Base-by-base conservation (phyloP, 2,329 filamentous ascomycete genomes). In the Byssochlamys sp. region DNA sequence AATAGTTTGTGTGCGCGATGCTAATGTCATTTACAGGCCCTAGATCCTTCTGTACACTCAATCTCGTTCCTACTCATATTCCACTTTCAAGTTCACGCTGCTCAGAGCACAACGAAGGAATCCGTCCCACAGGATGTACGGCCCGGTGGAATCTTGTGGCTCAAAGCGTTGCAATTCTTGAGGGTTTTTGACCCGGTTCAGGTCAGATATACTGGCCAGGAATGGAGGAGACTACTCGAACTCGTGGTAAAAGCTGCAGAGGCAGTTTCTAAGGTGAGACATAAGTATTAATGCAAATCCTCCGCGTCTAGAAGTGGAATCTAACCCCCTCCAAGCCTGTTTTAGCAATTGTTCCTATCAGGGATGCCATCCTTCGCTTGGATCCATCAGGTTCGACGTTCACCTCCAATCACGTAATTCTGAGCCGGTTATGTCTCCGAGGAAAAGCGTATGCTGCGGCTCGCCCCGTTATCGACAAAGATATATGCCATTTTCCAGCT, bases 41-140 rank as follows among this genome's bases (percentile, higher is more conserved):
- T 85, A 58, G 77, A 86, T 63, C 84, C 85, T 24, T 69, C 78
- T 6, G 69, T 77, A 45, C 83, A 87, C 67, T 81, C 81, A 19
- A 76, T 87, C 60, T 75, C 81, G 7, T 87, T 85, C 69, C 71
- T 84, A 54, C 79, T 77, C 60, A 74, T 81, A 52, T 75, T 88
- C 39, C 69, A 76, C 52, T 74, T 77, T 31, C 77, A 79, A 60
- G 75, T 83, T 57, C 67, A 73, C 45, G 68, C 60, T 49, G 33
- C 66, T 31, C 67, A 74, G 64, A 69, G 74, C 63, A 68, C 66
- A 56, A 60, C 69, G 56, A 62, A 73, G 35, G 61, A 70, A 57
- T 62, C 63, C 31, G 63, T 75, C 4, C 67, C 74, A 6, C 72
- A 75, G 6, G 65, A 73, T 45, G 65, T 81, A 6, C 64, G 65